Conservation (phyloP, 2,329 filamentous ascomycete species). For the Cladorrhinum sp. region DNA sequence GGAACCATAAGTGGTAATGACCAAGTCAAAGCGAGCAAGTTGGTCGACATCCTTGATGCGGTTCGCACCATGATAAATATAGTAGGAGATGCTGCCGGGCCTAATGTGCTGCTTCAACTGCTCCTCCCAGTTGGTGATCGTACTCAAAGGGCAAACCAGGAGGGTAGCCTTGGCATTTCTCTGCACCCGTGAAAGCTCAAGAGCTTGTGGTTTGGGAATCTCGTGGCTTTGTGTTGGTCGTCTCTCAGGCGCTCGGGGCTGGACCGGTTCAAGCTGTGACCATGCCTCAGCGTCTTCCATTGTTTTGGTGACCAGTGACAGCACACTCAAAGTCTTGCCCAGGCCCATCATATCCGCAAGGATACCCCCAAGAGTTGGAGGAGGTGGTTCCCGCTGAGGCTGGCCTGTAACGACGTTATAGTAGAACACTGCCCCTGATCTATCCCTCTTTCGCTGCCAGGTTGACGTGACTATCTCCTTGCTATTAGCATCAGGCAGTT, state of each 20-base stretch:
- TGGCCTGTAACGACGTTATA: constrained; percentile 84
- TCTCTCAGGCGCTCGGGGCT: constrained; percentile 42
- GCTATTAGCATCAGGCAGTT: constrained; percentile 50
- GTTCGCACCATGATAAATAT: constrained; percentile 82
- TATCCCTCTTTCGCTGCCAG: constrained; percentile 63
- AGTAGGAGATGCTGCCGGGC: constrained; percentile 62
- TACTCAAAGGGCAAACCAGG: constrained; percentile 84
- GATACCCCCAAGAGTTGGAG: constrained; percentile 69
- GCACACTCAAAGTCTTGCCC: constrained; percentile 82
- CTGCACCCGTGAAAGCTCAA: constrained; percentile 51
- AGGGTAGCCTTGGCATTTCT: constrained; percentile 77
- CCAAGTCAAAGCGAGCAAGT: constrained; percentile 72
- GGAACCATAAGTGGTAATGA: constrained; percentile 91
- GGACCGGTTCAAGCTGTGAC: constrained; percentile 50
- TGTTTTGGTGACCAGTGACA: constrained; percentile 71
- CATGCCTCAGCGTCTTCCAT: constrained; percentile 62
- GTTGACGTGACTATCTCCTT: constrained; percentile 67
- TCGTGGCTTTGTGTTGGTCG: constrained; percentile 36
- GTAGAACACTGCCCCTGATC: constrained; percentile 58
- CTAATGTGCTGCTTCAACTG: constrained; percentile 82
- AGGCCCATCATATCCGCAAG: constrained; percentile 85
- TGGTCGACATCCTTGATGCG: constrained; percentile 66
- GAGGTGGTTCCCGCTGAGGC: constrained; percentile 56
- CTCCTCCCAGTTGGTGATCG: constrained; percentile 90
- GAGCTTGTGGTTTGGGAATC: constrained; percentile 39